Base-by-base conservation (phyloP, 2,329 filamentous ascomycete genomes). In the Hypoxylon sp. region DNA sequence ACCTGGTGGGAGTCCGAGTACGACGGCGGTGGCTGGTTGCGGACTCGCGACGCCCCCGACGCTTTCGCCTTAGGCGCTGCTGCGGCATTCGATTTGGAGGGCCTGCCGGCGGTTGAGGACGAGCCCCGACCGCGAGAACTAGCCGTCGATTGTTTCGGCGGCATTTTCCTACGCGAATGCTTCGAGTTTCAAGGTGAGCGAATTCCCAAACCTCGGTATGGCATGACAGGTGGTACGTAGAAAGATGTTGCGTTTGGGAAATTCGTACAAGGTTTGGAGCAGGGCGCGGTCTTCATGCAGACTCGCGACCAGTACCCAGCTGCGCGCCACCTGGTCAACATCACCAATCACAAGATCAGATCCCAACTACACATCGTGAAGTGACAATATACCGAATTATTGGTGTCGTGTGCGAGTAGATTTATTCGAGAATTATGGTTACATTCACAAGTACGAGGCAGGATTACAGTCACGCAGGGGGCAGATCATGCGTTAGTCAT, bases 101-200 rank as follows among this genome's bases (percentile, higher is more conserved):
- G 49, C 51, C 53, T 65, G 19, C 52, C 48, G 3, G 59, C 53
- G 8, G 64, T 37, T 2, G 68, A 53, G 17, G 70, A 61, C 3
- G 67, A 39, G 22, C 68, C 65, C 6, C 79, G 78, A 24, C 79
- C 79, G 37, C 80, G 80, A 28, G 72, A 59, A 10, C 73, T 67
- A 7, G 74, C 70, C 4, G 77, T 68, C 0, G 80, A 70, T 62
- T 76, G 72, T 48, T 80, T 82, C 1, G 81, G 78, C 28, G 82
- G 78, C 81, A 84, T 84, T 1, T 28, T 2, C 22, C 49, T 59
- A 7, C 7, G 24, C 32, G 6, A 19, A 6, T 22, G 1, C 17
- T 47, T 34, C 13, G 28, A 26, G 20, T 22, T 22, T 19, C 5
- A 19, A 59, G 39, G 47, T 48, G 34, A 37, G 32, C 44, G 34